Percentiles rank a stretch among this genome's conserved stretches.
Conservation (phyloP, 495 filamentous ascomycete genomes). For the Xylaria telfairii region DNA sequence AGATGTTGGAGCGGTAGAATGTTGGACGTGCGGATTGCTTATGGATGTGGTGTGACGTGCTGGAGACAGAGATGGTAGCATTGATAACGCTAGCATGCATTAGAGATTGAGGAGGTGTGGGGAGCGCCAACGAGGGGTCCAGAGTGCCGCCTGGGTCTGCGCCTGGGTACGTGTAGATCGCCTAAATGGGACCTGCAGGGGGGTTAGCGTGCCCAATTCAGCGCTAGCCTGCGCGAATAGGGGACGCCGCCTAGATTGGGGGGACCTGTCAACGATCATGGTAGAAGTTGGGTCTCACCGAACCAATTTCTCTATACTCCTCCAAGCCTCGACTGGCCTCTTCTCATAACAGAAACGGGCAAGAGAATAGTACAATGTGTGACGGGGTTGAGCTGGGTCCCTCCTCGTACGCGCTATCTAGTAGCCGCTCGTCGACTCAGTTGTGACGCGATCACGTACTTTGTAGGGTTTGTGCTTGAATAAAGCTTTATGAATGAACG, state of each 20-base stretch:
- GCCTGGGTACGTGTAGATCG: neutral
- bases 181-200: neutral
- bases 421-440: neutral
- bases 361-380: neutral
- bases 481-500: neutral
- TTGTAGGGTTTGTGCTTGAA: neutral
- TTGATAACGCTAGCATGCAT: neutral
- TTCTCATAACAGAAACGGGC: neutral
- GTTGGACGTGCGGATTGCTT: neutral
- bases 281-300: slow-evolving; percentile 4
- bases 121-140: neutral
- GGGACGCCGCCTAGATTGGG: neutral
- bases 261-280: neutral
- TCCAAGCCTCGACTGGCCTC: neutral
- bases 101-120: neutral
- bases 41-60: neutral
- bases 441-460: neutral
- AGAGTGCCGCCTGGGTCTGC: neutral
- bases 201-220: neutral
- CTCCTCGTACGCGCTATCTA: neutral
- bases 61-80: neutral
- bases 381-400: neutral
- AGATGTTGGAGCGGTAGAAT: neutral
- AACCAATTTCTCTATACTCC: neutral
- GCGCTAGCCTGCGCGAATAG: neutral